These are phyloP conservation scores for Bidens hawaiensis DNA, from an alignment of 140 eudicot genomes.

Conservation along the genomic window DNA sequence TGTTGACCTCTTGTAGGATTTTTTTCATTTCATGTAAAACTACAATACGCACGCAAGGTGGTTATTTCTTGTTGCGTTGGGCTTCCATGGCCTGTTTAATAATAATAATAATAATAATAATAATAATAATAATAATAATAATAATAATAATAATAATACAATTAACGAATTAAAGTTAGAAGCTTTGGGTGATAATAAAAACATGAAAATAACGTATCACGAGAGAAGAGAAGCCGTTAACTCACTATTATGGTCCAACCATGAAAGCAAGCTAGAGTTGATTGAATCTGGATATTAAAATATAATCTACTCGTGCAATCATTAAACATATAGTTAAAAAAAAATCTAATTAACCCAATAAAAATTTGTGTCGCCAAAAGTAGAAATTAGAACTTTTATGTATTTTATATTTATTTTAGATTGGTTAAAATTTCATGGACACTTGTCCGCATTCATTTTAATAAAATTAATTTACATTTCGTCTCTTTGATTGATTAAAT, in stretches of 20 bases:
- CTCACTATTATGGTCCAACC: conserved; percentile 14
- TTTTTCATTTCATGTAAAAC: too few species aligned
- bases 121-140: too few species aligned
- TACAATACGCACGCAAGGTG: too few species aligned
- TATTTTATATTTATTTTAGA: not conserved
- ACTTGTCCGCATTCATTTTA: not conserved
- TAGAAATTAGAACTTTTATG: not conserved
- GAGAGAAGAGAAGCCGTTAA: conserved; percentile 21
- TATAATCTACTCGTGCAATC: conserved; percentile 10
- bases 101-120: too few species aligned
- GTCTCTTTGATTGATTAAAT: not conserved
- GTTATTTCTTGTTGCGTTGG: too few species aligned
- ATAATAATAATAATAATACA: too few species aligned
- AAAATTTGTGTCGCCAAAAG: not conserved
- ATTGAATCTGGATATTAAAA: conserved; percentile 1
- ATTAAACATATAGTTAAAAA: not conserved
- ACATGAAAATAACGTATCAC: conserved; percentile 10
- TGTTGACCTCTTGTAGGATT: too few species aligned
- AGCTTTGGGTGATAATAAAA: conserved; percentile 6
- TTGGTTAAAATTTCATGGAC: not conserved
- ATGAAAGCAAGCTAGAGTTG: not conserved
- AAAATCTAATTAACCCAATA: not conserved
- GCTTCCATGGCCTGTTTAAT: too few species aligned
- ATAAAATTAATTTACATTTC: not conserved
- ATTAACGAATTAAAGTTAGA: conserved; percentile 10